phyloP scores from a whole-genome alignment of 352 stramenopile genomes.

The Globisporangium polare region DNA sequence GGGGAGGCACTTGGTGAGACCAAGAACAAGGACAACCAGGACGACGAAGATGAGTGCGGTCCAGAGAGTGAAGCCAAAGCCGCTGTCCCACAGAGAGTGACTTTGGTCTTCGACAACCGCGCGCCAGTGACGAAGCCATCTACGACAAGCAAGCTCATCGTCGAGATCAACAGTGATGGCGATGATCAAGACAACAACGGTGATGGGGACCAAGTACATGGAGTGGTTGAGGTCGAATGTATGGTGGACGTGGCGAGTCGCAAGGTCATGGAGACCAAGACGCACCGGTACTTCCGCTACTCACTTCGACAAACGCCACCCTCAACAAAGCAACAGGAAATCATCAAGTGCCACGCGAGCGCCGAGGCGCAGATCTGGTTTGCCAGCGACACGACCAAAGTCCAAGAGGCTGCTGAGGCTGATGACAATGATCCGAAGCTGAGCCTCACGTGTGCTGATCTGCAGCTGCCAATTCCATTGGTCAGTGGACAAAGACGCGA shows the following conservation, averaged over 20 bases:
- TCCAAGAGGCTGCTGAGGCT: slow-evolving; percentile 5
- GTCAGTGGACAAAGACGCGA: background rate
- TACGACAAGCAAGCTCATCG: slow-evolving; percentile 31
- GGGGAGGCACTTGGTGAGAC: slow-evolving; percentile 10
- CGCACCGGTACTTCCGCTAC: slow-evolving; percentile 61
- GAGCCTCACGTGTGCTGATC: slow-evolving; percentile 30
- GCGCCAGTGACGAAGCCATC: background rate
- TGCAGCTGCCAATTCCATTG: slow-evolving; percentile 32
- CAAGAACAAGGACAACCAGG: background rate
- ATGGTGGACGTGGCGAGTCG: slow-evolving; percentile 35
- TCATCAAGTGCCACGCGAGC: slow-evolving; percentile 33
- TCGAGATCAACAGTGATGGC: slow-evolving; percentile 40
- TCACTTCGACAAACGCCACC: slow-evolving; percentile 19
- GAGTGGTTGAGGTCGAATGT: slow-evolving; percentile 33
- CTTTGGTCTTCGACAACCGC: slow-evolving; percentile 43
- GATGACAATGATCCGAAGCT: slow-evolving; percentile 5
- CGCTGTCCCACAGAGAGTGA: slow-evolving; percentile 26
- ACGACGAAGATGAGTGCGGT: slow-evolving; percentile 5
- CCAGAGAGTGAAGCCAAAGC: slow-evolving; percentile 9
- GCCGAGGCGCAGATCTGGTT: slow-evolving; percentile 36
- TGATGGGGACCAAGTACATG: background rate
- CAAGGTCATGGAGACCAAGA: slow-evolving; percentile 56
- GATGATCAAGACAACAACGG: background rate
- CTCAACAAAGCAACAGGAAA: background rate
- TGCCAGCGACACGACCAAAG: slow-evolving; percentile 7